phyloP scores from a whole-genome alignment of 371 early-diverging fungal genomes.

The Basidiobolus meristosporus region DNA sequence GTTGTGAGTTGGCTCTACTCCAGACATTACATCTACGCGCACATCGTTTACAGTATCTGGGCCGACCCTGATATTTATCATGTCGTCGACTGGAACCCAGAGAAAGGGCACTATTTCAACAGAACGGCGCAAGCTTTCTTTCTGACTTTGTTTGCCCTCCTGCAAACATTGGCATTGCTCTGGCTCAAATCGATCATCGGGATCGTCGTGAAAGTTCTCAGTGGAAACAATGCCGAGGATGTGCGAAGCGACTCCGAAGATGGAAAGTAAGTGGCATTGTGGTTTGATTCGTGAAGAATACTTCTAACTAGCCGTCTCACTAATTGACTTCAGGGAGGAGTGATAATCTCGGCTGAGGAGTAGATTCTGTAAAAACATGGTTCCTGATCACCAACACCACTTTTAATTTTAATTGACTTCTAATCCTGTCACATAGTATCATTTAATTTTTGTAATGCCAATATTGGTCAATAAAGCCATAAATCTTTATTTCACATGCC shows the following conservation, averaged over 20 bases:
- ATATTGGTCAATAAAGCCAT: too few relatives aligned
- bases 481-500: too few relatives aligned
- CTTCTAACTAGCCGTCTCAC: too few relatives aligned
- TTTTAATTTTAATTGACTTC: too few relatives aligned
- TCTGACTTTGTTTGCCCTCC: slow-evolving; percentile 22
- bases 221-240: slow-evolving; percentile 43
- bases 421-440: too few relatives aligned
- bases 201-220: slow-evolving; percentile 38
- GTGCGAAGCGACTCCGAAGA: slow-evolving; percentile 44
- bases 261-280: background rate
- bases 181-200: slow-evolving; percentile 59
- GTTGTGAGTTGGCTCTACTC: slow-evolving; percentile 58
- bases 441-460: too few relatives aligned
- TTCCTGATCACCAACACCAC: too few relatives aligned
- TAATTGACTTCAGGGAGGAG: too few relatives aligned
- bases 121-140: slow-evolving; percentile 26
- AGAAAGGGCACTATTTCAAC: slow-evolving; percentile 33
- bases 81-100: slow-evolving; percentile 40
- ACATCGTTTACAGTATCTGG: slow-evolving; percentile 28
- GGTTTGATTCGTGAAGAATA: too few relatives aligned
- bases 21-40: slow-evolving; percentile 39
- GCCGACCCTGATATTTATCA: slow-evolving; percentile 22
- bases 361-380: too few relatives aligned
- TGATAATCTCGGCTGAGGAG: too few relatives aligned
- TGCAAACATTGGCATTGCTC: slow-evolving; percentile 46